phyloP scores from a whole-genome alignment of 1,139 yeast species.

The Fermentozyma sake region DNA sequence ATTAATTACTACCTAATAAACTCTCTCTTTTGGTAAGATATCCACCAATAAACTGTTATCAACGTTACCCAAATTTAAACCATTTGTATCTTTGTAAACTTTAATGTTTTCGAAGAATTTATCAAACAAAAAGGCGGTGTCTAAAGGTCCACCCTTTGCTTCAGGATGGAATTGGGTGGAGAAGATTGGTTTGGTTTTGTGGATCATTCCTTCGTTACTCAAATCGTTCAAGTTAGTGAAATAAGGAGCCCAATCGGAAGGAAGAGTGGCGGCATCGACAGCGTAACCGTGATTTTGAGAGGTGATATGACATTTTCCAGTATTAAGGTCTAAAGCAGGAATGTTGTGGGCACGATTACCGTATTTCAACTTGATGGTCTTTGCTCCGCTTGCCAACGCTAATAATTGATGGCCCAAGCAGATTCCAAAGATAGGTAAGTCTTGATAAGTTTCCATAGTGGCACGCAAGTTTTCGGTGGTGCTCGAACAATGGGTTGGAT shows the following conservation, averaged over 20 bases:
- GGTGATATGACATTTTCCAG: conserved; percentile 94
- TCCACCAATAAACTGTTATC: conserved; percentile 65
- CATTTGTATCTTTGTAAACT: conserved; percentile 45
- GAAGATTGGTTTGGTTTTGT: conserved; percentile 78
- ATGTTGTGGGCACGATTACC: conserved; percentile 99
- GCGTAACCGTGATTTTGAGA: conserved; percentile 99
- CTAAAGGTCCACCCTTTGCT: conserved; percentile 98
- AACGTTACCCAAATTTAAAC: conserved; percentile 41
- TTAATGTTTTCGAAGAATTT: conserved; percentile 73
- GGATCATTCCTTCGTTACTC: conserved; percentile 96
- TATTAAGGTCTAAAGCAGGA: conserved; percentile 84
- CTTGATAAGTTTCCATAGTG: conserved; percentile 57
- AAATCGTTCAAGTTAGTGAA: conserved; percentile 91
- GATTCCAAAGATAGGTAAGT: conserved; percentile 92
- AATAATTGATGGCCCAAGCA: conserved; percentile 95
- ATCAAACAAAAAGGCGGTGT: conserved; percentile 86
- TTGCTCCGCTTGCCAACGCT: conserved; percentile 92
- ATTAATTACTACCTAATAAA: conserved; percentile 27
- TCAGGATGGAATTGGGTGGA: conserved; percentile 98
- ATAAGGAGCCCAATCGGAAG: conserved; percentile 74
- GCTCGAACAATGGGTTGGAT: conserved; percentile 86
- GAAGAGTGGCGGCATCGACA: conserved; percentile 76
- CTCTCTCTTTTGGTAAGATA: conserved; percentile 83
- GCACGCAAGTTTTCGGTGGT: conserved; percentile 74
- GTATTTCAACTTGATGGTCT: conserved; percentile 86